Conservation (phyloP, 2,329 filamentous ascomycete species). For the Nemania sp. region DNA sequence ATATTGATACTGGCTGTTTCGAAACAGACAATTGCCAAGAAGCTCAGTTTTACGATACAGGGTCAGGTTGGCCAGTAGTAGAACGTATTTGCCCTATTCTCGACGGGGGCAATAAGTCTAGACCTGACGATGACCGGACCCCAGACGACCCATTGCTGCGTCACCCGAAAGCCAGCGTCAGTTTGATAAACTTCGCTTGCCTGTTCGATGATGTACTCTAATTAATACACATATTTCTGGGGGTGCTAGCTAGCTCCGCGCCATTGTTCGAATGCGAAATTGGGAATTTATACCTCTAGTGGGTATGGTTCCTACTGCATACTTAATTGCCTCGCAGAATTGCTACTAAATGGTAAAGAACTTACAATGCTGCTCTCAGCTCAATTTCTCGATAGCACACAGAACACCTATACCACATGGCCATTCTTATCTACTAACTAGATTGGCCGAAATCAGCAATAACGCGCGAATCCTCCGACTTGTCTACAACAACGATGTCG, state of each 20-base stretch:
- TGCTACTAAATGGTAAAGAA: constrained; percentile 11
- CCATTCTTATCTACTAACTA: constrained; percentile 4
- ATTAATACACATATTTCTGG: neutral
- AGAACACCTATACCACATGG: neutral
- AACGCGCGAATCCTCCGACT: constrained; percentile 11
- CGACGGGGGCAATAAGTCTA: constrained; percentile 1
- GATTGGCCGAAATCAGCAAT: constrained; percentile 9
- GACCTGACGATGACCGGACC: neutral
- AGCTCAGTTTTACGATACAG: constrained; percentile 11
- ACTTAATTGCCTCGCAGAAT: constrained; percentile 12
- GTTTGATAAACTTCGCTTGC: constrained; percentile 4
- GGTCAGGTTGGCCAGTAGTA: neutral
- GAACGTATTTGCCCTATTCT: neutral
- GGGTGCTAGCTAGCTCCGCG: neutral
- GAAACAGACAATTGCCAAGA: neutral
- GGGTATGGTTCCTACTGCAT: neutral
- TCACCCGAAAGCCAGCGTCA: constrained; percentile 6
- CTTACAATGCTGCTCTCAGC: neutral
- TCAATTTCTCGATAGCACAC: neutral
- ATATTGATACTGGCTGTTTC: neutral
- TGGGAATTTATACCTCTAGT: neutral
- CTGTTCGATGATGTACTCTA: constrained; percentile 15
- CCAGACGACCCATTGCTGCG: constrained; percentile 1
- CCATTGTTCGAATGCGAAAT: constrained; percentile 13
- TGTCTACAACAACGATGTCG: constrained; percentile 5